Evolutionary conservation across 768 basidiomycete species (phyloP), one percentile per base, ranked within the genome.

Genomic region (Hortiboletus campestris): DNA sequence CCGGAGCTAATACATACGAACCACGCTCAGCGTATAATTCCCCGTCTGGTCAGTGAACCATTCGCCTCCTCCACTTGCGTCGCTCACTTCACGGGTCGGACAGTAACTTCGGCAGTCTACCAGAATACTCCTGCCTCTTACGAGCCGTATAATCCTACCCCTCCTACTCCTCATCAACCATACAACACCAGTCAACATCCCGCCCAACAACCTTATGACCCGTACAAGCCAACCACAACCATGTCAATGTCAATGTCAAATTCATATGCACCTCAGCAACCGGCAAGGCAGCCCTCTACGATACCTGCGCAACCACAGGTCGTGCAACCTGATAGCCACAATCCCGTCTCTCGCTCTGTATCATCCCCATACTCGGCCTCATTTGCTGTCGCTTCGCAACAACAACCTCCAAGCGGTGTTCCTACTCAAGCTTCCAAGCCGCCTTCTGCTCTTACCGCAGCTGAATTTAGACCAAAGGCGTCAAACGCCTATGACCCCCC

Each of bases 401-500:
- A 40, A 20, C 56, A 51, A 25, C 50, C 60, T 55, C 39, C 65
- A 29, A 69, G 64, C 46, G 50, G 64, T 49, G 38, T 61, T 43
- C 50, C 70, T 32, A 47, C 67, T 50, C 68, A 72, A 28, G 63
- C 70, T 40, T 63, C 76, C 20, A 61, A 66, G 41, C 55, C 50
- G 2, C 64, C 76, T 29, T 72, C 77, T 4, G 58, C 70, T 6
- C 74, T 77, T 17, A 69, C 78, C 3, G 71, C 79, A 2, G 67
- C 77, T 29, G 63, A 85, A n/a, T 83, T 75, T 56, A 78, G 88
- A 47, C 85, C 86, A 22, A 88, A 84, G 71, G 70, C 82, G 34
- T 76, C 75, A 14, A 88, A 89, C 60, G 89, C 88, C 2, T 91
- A 89, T 62, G 89, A 91, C 61, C 89, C 89, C 3, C 88, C 89